These are phyloP conservation scores for Tothia fuscella DNA, from an alignment of 2,329 filamentous ascomycete genomes.

Conservation along the genomic window DNA sequence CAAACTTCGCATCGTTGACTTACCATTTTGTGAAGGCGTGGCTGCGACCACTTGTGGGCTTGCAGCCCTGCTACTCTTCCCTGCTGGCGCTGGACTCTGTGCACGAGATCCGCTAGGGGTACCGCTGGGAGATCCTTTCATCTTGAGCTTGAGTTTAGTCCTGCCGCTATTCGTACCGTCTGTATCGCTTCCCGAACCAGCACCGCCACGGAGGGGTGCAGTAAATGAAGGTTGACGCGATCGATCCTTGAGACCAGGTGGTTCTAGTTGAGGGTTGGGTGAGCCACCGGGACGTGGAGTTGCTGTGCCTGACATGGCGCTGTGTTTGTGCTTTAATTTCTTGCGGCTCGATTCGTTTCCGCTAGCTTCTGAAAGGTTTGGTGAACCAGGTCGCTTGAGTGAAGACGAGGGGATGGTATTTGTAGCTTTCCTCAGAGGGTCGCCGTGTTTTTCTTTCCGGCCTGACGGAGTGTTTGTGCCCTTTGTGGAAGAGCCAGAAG, in stretches of 20 bases:
- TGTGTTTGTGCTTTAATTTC: slow-evolving; percentile 40
- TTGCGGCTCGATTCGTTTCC: slow-evolving; percentile 81
- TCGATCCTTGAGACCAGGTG: too few relatives aligned
- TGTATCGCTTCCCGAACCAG: slow-evolving; percentile 57
- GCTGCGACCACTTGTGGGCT: slow-evolving; percentile 1
- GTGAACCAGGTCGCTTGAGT: slow-evolving; percentile 74
- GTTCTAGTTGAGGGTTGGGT: too few relatives aligned
- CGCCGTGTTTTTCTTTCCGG: slow-evolving; percentile 39
- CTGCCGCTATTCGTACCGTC: slow-evolving; percentile 61
- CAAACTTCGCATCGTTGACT: too few relatives aligned
- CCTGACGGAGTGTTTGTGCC: slow-evolving; percentile 57
- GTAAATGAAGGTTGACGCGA: slow-evolving; percentile 18
- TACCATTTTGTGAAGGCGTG: slow-evolving; percentile 1
- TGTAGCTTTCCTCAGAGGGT: slow-evolving; percentile 39
- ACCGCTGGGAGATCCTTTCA: slow-evolving; percentile 30
- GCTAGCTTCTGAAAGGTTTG: slow-evolving; percentile 79
- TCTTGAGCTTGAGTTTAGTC: slow-evolving; percentile 42
- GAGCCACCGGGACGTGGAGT: slow-evolving; percentile 13
- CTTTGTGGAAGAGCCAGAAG: slow-evolving; percentile 51
- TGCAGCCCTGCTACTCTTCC: slow-evolving; percentile 7
- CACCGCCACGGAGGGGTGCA: slow-evolving; percentile 22
- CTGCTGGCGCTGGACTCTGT: slow-evolving; percentile 18
- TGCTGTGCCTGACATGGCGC: slow-evolving; percentile 12
- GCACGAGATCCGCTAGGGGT: slow-evolving; percentile 20
- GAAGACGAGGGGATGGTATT: slow-evolving; percentile 31